Conservation (phyloP, 306 rosid species). For the Astragalus glycyphyllos region DNA sequence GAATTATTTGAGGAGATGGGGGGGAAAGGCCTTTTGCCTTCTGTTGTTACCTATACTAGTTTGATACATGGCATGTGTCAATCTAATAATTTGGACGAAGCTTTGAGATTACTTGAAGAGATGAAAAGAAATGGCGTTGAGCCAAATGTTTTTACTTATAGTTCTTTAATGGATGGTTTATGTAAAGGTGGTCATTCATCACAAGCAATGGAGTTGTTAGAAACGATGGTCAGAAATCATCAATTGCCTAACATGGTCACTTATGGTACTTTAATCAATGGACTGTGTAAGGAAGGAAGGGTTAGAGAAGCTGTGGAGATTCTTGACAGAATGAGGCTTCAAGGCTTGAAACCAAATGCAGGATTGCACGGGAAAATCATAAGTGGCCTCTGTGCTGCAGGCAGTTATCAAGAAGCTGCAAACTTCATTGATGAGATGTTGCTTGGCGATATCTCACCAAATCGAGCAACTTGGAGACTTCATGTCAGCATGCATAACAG, state of each 20-base stretch:
- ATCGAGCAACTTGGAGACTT: conserved; percentile 75
- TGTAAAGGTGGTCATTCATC: conserved; percentile 78
- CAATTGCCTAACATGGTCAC: conserved; percentile 76
- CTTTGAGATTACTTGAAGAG: conserved; percentile 66
- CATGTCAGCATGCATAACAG: conserved; percentile 73
- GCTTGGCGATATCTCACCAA: conserved; percentile 68
- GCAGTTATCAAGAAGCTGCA: conserved; percentile 79
- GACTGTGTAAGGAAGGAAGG: conserved; percentile 81
- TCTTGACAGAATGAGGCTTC: conserved; percentile 93
- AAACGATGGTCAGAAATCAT: conserved; percentile 61
- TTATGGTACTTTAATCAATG: conserved; percentile 73
- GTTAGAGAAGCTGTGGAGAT: conserved; percentile 74
- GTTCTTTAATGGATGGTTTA: conserved; percentile 79
- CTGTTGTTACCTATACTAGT: conserved; percentile 82
- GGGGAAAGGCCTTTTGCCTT: conserved; percentile 60
- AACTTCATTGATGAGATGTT: conserved; percentile 93
- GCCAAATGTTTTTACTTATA: conserved; percentile 87
- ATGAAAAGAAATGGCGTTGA: conserved; percentile 63
- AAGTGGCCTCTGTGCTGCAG: conserved; percentile 60
- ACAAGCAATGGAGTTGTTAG: conserved; percentile 70
- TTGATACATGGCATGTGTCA: conserved; percentile 84
- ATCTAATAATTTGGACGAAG: conserved; percentile 66
- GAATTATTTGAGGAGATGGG: conserved; percentile 79
- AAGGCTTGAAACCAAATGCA: conserved; percentile 85
- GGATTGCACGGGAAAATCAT: conserved; percentile 80